Conservation (phyloP, 2,329 filamentous ascomycete genomes). For the Zymoseptoria brevis region DNA sequence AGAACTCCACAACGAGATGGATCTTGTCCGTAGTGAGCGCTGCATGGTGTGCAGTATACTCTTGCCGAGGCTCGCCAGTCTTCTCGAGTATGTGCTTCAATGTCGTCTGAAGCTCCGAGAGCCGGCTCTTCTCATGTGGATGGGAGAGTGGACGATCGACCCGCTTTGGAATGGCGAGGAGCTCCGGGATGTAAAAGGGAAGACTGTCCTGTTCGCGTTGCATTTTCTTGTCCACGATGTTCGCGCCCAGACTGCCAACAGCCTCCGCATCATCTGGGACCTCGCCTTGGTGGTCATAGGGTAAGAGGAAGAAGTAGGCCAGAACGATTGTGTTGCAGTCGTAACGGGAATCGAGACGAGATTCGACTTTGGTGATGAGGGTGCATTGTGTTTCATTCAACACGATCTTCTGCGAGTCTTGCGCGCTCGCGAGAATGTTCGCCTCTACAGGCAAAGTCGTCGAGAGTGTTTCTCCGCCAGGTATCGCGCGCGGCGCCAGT, state of each 20-base stretch:
- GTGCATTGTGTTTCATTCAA: neutral
- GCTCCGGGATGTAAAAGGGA: neutral
- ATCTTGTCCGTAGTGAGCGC: neutral
- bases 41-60: neutral
- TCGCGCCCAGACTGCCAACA: neutral
- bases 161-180: neutral
- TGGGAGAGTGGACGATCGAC: neutral
- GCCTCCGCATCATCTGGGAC: neutral
- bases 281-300: neutral
- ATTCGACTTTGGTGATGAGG: neutral
- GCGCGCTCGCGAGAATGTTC: neutral
- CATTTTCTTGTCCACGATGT: too few relatives aligned
- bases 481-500: neutral
- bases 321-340: neutral
- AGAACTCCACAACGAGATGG: conserved; percentile 3
- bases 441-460: neutral
- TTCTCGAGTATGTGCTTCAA: neutral
- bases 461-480: neutral
- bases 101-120: neutral
- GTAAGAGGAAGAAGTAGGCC: neutral
- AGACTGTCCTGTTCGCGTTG: too few relatives aligned
- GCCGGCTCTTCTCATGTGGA: neutral
- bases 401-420: neutral
- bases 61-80: neutral
- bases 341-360: neutral